Evolutionary conservation across 2,329 filamentous ascomycete species (phyloP).

Genomic region (Conoideocrella luteorostrata): DNA sequence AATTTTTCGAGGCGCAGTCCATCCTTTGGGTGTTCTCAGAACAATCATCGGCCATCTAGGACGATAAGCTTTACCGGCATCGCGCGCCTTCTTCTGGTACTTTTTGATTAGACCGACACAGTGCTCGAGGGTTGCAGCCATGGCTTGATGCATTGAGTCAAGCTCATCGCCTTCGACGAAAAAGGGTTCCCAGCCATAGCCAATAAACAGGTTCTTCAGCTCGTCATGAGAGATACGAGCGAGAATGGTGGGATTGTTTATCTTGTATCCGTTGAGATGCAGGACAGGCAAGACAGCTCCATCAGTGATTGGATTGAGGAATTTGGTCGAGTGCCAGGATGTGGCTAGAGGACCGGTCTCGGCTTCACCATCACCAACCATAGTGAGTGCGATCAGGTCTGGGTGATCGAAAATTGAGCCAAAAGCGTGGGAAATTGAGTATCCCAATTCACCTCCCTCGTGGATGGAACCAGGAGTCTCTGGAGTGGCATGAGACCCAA

Average conservation of each 20-base stretch:
- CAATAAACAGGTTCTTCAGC: constrained; percentile 60
- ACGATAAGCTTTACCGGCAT: constrained; percentile 61
- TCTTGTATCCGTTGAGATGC: constrained; percentile 80
- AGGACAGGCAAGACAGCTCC: constrained; percentile 72
- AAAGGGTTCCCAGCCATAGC: constrained; percentile 74
- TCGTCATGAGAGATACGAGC: constrained; percentile 70
- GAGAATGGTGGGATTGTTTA: constrained; percentile 71
- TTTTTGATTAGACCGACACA: constrained; percentile 63
- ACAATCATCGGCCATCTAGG: constrained; percentile 76
- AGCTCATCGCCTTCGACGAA: constrained; percentile 73
- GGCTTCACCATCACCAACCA: constrained; percentile 77
- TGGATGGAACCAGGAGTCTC: constrained; percentile 73
- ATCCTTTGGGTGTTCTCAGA: constrained; percentile 71
- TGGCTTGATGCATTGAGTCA: constrained; percentile 72
- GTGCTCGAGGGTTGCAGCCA: constrained; percentile 69
- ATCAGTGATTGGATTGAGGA: constrained; percentile 71
- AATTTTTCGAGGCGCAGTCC: constrained; percentile 68
- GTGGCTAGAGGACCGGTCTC: constrained; percentile 75
- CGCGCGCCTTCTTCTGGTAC: constrained; percentile 65
- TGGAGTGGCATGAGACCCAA: constrained; percentile 71
- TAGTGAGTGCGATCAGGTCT: constrained; percentile 65
- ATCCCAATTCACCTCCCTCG: constrained; percentile 77
- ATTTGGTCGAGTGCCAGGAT: constrained; percentile 77
- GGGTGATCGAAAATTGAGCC: constrained; percentile 72
- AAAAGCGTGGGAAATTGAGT: constrained; percentile 73